Conservation (phyloP, 2,329 filamentous ascomycete genomes). For the Ceratocystis huliohia region DNA sequence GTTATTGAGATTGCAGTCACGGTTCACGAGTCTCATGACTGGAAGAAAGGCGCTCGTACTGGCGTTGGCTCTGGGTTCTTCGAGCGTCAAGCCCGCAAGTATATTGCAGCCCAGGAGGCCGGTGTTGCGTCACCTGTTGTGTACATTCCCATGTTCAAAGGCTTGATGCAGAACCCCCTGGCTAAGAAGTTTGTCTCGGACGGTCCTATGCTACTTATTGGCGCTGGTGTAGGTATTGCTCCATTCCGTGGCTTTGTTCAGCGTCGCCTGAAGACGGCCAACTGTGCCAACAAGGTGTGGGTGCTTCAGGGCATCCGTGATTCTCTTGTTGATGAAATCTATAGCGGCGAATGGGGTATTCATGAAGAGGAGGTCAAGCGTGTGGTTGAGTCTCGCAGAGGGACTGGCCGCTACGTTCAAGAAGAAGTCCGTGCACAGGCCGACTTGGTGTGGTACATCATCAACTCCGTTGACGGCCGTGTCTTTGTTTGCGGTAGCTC, state of each 20-base stretch:
- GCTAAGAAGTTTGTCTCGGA: constrained; percentile 85
- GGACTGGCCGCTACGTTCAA: constrained; percentile 83
- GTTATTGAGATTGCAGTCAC: constrained; percentile 95
- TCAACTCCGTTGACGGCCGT: constrained; percentile 89
- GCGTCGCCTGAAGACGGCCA: constrained; percentile 81
- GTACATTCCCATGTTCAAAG: constrained; percentile 92
- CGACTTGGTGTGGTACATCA: constrained; percentile 95
- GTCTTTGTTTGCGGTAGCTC: constrained; percentile 94
- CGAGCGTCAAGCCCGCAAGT: constrained; percentile 65
- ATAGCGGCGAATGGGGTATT: constrained; percentile 90
- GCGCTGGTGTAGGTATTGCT: constrained; percentile 89
- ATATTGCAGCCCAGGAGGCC: constrained; percentile 52
- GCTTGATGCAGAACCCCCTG: constrained; percentile 91
- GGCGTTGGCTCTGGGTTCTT: constrained; percentile 90
- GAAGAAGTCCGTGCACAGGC: constrained; percentile 86
- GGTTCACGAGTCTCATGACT: constrained; percentile 75
- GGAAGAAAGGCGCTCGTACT: constrained; percentile 57
- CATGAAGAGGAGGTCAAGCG: constrained; percentile 78
- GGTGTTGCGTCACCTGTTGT: constrained; percentile 40
- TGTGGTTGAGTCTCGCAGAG: constrained; percentile 62
- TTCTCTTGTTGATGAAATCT: constrained; percentile 86
- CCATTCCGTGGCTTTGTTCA: constrained; percentile 97
- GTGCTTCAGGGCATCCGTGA: constrained; percentile 91
- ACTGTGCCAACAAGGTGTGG: constrained; percentile 97
- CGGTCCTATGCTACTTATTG: constrained; percentile 94